Base-by-base conservation (phyloP, 78 protist genomes). In the Anaeramoeba ignava region DNA sequence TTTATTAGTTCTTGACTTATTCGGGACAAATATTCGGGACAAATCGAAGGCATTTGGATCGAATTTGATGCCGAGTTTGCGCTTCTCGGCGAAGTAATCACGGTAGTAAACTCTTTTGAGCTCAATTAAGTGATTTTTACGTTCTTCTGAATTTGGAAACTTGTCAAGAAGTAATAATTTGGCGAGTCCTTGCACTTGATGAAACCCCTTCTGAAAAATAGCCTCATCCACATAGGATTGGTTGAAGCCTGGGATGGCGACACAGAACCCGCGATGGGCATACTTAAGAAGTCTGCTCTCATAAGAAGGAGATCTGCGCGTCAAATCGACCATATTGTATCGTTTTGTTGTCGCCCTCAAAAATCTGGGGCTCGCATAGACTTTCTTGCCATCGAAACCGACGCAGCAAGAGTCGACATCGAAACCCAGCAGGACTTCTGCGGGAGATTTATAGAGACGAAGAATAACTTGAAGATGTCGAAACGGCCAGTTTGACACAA, bases 261-360 rank as follows among this genome's bases (percentile, higher is more conserved):
- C 23, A 33, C 40, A 86, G 42, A 87, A 87, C 36, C 89, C 87
- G 1, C 89, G 82, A 23, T 2, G 2, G 12, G 82, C 88, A 80
- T 85, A 87, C 80, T 87, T 87, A 83, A 1, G 31, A 40, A 87
- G 83, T 1, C 89, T n/a, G 0, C 0, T 0, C 33, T 86, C 89
- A 38, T 86, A 86, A 2, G 89, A 0, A 34, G 80, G 23, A 8
- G 83, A 39, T 17, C 88, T 81, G 2, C 68, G 31, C 2, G 79
- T 0, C 39, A 87, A 0, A 39, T 87, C 87, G 54, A 87, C 33
- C 2, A 31, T 33, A 38, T 87, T 87, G 36, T 0, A 0, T 17
- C 31, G 81, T n/a, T 33, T 87, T 3, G 0, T 33, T 31, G 86
- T 27, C 12, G 89, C 84, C 8, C 81, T 12, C n/a, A 0, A 31